Evolutionary conservation across 345 rosid species (phyloP), one percentile per base, ranked within the genome.

Genomic region (Raphanus raphanistrum): DNA sequence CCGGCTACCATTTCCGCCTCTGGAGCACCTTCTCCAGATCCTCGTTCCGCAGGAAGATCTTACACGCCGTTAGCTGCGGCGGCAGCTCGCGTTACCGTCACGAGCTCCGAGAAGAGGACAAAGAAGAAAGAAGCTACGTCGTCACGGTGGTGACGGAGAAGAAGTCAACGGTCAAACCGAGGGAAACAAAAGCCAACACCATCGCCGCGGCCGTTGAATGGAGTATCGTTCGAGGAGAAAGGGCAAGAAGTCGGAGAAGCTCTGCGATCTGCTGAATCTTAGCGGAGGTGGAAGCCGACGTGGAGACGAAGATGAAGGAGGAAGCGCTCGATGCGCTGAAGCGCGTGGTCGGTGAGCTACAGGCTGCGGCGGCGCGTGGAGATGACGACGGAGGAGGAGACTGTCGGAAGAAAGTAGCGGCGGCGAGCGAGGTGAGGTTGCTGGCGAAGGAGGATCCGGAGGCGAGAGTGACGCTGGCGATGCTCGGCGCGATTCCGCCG

Each of bases 401-500:
- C 3, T 66, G 32, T 66, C 71, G 15, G 78, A 86, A 73, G 79
- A 79, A 68, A 21, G 4, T 70, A 65, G 80, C 79, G 63, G 91
- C 89, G 11, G 98, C 97, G 72, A 77, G 82, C 6, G 79, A 78
- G 25, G 98, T 89, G 27, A 79, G 99, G 83, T 72, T 72, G 79
- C 72, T 92, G 15, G 88, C 92, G 4, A 95, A 92, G 83, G 99
- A 92, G 71, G 90, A 95, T 71, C 41, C 87, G 0, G 87, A 79
- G 71, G 89, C 88, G 16, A 84, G 99, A 78, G 86, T 86, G 50
- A 92, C 96, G 36, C 78, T 95, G 0, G 92, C 99, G n/a, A 86
- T 92, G 98, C 85, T 95, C 0, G 97, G 98, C 12, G 90, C 93
- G 6, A 95, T 95, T 26, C 99, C 98, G 66, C 98, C 99, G 21